Base-by-base conservation (phyloP, 352 stramenopile genomes). In the Globisporangium uncinulatum region DNA sequence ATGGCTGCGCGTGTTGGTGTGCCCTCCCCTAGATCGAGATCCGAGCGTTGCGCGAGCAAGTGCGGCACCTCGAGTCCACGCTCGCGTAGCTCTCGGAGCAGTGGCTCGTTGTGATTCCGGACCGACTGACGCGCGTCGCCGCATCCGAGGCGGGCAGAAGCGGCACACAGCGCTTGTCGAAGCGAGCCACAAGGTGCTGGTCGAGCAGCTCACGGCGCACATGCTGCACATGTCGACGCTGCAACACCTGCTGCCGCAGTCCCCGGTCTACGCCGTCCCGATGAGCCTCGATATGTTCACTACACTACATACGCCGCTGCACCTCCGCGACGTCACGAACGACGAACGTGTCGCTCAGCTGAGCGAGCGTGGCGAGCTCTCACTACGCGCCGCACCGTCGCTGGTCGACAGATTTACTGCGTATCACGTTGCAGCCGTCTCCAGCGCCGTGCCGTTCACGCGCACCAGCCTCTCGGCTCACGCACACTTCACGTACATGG, bases 381-480 rank as follows among this genome's bases (percentile, higher is more conserved):
- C 62, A 5, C 45, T 85, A 31, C 54, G 61, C 0, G 46, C 69
- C 0, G 62, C 63, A 14, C 74, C 74, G 3, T 61, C 74, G 3
- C 59, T 78, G 13, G 65, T 83, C 36, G 53, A 67, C 24, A 63
- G 61, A 13, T 83, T 87, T 51, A 66, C 68, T 0, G n/a, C 55
- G 37, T 42, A 63, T 19, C 67, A 74, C 67, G 43, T 74, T 52
- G 10, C 53, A 37, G 51, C 61, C 14, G 57, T 59, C 10, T 65
- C 70, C 1, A 43, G 56, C n/a, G 52, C 39, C 32, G 77, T 66
- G 46, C 73, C 75, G 20, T 87, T 81, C 34, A 71, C 70, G 20
- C 70, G 82, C 62, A 78, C 72, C 24, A 82, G 66, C 52, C 70
- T 87, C 61, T 78, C 75, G 39, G 76, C 71, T 9, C 72, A 80